Conservation (phyloP, 106 monocot species). For the Posidonia australis region DNA sequence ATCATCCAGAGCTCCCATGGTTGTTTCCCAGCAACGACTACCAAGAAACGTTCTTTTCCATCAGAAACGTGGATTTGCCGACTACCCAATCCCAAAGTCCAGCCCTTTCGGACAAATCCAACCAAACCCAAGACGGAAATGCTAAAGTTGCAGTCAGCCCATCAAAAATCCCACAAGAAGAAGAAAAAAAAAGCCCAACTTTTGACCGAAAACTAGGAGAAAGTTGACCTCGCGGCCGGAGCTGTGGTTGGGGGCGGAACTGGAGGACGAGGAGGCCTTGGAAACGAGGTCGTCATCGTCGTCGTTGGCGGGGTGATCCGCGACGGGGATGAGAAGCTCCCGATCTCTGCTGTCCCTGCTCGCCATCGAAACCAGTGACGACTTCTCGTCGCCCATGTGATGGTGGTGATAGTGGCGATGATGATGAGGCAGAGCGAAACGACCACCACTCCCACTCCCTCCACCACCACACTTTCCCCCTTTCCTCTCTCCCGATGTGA, state of each 20-base stretch:
- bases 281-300: slow-evolving; percentile 24
- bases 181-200: neutral
- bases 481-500: neutral
- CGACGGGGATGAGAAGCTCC: slow-evolving; percentile 50
- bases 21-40: too few species aligned
- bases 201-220: neutral
- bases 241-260: slow-evolving; percentile 22
- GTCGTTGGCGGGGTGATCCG: slow-evolving; percentile 9
- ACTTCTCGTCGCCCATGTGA: slow-evolving; percentile 31
- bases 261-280: slow-evolving; percentile 19
- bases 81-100: neutral
- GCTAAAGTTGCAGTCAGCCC: neutral
- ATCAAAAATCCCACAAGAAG: neutral
- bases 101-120: neutral
- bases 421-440: neutral
- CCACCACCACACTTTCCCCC: neutral
- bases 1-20: too few species aligned
- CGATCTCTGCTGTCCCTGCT: slow-evolving; percentile 35
- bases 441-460: neutral
- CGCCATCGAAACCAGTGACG: slow-evolving; percentile 13
- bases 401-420: too few species aligned
- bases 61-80: neutral
- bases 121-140: neutral
- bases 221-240: slow-evolving; percentile 39
- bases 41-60: too few species aligned